Percentiles rank a stretch among this genome's conserved stretches.
phyloP scores from a whole-genome alignment of 257 asterid species.

The Agastache rugosa region DNA sequence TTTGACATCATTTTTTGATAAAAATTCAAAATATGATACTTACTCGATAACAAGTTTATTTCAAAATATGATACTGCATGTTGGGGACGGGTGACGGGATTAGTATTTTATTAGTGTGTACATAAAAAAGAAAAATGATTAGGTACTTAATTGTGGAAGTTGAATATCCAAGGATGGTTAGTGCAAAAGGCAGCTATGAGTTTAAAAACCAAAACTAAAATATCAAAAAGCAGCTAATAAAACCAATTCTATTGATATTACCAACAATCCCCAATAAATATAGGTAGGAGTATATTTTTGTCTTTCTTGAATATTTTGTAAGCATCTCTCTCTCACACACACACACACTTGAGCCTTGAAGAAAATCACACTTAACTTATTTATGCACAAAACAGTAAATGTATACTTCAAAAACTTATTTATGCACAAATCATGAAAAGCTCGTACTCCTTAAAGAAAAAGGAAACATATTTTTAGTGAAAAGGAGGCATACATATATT shows the following conservation, averaged over 20 bases:
- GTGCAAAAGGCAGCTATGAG: slow-evolving; percentile 11
- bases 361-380: neutral
- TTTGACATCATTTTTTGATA: no score
- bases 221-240: slow-evolving; percentile 45
- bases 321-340: slow-evolving; percentile 16
- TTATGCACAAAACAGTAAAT: neutral
- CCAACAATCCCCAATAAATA: slow-evolving; percentile 6
- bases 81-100: no score
- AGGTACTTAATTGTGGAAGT: neutral
- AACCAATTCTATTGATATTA: slow-evolving; percentile 35
- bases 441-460: no score
- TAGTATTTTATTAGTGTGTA: neutral
- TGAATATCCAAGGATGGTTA: neutral
- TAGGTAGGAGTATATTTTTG: neutral
- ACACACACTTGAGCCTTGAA: neutral
- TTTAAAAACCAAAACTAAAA: neutral
- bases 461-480: no score
- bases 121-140: neutral
- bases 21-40: no score
- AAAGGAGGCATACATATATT: no score
- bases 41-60: no score
- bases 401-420: neutral
- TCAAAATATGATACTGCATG: no score
- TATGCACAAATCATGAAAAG: neutral
- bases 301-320: neutral